A percentile compares a stretch with the other conserved stretches of the same genome.
phyloP scores from a whole-genome alignment of 805 yeast species.

The Kuraishia molischiana region DNA sequence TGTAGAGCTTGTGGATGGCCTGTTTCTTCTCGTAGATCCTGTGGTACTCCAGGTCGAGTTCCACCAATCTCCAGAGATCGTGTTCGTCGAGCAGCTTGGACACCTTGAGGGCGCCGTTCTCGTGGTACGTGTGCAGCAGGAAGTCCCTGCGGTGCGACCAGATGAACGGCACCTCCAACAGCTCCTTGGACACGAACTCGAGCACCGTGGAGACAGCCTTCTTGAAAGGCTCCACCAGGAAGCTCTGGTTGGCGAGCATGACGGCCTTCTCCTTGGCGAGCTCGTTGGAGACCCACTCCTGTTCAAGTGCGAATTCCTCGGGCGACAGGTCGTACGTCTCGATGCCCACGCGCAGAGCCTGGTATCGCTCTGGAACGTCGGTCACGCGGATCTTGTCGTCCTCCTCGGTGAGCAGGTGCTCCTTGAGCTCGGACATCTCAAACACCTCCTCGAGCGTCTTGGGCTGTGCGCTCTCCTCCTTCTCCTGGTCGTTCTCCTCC shows the following conservation, averaged over 20 bases:
- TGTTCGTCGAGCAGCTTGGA: conserved; percentile 59
- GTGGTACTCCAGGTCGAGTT: conserved; percentile 81
- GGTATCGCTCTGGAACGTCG: conserved; percentile 91
- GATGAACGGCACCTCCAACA: conserved; percentile 87
- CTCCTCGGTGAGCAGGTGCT: conserved; percentile 82
- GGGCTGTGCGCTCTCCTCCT: conserved; percentile 23
- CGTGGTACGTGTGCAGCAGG: conserved; percentile 47
- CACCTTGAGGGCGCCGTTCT: conserved; percentile 31
- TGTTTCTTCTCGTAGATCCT: conserved; percentile 64
- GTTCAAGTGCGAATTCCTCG: conserved; percentile 62
- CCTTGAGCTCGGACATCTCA: conserved; percentile 88
- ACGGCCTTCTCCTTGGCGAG: conserved; percentile 47
- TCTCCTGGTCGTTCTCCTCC: conserved; percentile 33
- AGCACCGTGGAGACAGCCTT: conserved; percentile 63
- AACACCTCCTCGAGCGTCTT: conserved; percentile 79
- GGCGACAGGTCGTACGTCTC: conserved; percentile 58
- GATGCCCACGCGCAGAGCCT: conserved; percentile 60
- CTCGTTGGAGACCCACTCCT: conserved; percentile 69
- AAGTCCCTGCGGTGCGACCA: conserved; percentile 95
- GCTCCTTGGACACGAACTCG: conserved; percentile 65
- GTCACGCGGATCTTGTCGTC: conserved; percentile 81
- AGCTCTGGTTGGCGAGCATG: conserved; percentile 22
- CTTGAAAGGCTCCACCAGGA: conserved; percentile 41
- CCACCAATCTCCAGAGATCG: conserved; percentile 88
- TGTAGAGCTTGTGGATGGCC: conserved; percentile 46